These are phyloP conservation scores for Nigrospora osmanthi DNA, from an alignment of 2,329 filamentous ascomycete genomes.

Conservation along the genomic window DNA sequence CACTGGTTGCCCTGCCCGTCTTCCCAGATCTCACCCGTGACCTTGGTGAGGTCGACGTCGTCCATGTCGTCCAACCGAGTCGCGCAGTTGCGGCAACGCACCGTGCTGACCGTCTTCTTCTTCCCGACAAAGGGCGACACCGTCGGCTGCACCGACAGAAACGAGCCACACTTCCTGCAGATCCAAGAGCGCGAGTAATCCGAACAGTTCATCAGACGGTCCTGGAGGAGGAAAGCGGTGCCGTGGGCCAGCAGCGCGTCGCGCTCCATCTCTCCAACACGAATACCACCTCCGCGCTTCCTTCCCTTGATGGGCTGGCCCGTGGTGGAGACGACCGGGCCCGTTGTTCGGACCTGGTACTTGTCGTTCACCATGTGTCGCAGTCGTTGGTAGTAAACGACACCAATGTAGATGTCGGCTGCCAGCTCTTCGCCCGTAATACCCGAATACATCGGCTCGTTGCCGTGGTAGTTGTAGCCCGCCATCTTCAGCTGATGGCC, in stretches of 20 bases:
- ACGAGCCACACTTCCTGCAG: slow-evolving; percentile 82
- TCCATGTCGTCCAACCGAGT: slow-evolving; percentile 49
- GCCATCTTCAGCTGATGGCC: slow-evolving; percentile 92
- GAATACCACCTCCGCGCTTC: slow-evolving; percentile 94
- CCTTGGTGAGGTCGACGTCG: slow-evolving; percentile 44
- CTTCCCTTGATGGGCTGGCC: slow-evolving; percentile 96
- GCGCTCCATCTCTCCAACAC: slow-evolving; percentile 98
- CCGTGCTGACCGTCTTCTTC: slow-evolving; percentile 58
- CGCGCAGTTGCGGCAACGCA: slow-evolving; percentile 76
- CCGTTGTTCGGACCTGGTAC: slow-evolving; percentile 94
- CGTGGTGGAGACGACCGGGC: slow-evolving; percentile 81
- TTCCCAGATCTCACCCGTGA: slow-evolving; percentile 78
- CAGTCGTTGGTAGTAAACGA: slow-evolving; percentile 96
- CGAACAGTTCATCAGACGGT: slow-evolving; percentile 93
- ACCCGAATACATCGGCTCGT: slow-evolving; percentile 97
- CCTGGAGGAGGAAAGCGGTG: slow-evolving; percentile 88
- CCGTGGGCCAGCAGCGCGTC: slow-evolving; percentile 93
- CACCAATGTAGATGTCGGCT: slow-evolving; percentile 92
- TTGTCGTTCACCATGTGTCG: slow-evolving; percentile 99
- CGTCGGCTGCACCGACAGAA: slow-evolving; percentile 78
- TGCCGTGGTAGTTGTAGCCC: slow-evolving; percentile 96
- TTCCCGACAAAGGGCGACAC: slow-evolving; percentile 58
- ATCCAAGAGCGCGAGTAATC: slow-evolving; percentile 88
- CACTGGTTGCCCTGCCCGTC: slow-evolving; percentile 80
- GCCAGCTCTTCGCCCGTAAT: slow-evolving; percentile 91